Conservation (phyloP, 2,329 filamentous ascomycete species). For the Graphilbum fragrans region DNA sequence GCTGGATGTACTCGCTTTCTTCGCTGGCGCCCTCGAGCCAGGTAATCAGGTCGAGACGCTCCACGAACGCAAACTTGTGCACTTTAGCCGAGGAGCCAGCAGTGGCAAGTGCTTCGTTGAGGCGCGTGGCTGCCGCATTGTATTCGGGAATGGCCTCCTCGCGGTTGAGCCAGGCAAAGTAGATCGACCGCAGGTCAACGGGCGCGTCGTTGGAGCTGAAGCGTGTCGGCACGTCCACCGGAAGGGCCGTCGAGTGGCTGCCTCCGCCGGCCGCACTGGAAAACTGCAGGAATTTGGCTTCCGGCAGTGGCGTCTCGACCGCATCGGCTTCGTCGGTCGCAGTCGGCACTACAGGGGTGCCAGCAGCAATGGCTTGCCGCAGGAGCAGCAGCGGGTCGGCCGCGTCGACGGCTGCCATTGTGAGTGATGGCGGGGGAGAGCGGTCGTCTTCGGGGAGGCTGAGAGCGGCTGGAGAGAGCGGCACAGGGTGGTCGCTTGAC, state of each 20-base stretch:
- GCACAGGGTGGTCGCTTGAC: no score
- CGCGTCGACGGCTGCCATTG: background rate
- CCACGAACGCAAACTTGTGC: constrained; percentile 82
- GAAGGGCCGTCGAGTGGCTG: constrained; percentile 37
- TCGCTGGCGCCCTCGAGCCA: constrained; percentile 87
- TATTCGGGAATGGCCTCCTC: constrained; percentile 85
- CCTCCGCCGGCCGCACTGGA: constrained; percentile 35
- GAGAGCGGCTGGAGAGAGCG: no score
- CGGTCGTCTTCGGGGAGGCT: background rate
- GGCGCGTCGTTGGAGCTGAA: constrained; percentile 66
- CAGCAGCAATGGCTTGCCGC: constrained; percentile 67
- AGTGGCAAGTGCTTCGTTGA: constrained; percentile 66
- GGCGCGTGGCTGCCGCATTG: constrained; percentile 66
- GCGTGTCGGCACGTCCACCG: constrained; percentile 65
- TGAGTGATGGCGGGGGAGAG: background rate
- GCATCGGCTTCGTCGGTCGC: constrained; percentile 54
- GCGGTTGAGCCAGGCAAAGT: constrained; percentile 91
- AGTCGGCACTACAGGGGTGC: constrained; percentile 59
- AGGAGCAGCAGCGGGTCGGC: constrained; percentile 70
- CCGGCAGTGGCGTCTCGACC: constrained; percentile 52
- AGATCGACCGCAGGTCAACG: constrained; percentile 85
- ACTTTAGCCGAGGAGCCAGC: constrained; percentile 48
- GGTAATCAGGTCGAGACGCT: constrained; percentile 80
- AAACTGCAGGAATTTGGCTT: constrained; percentile 72
- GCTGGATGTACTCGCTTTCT: constrained; percentile 87